These are phyloP conservation scores for Hypoxylon sp. DNA, from an alignment of 2,329 filamentous ascomycete species.

Conservation along the genomic window DNA sequence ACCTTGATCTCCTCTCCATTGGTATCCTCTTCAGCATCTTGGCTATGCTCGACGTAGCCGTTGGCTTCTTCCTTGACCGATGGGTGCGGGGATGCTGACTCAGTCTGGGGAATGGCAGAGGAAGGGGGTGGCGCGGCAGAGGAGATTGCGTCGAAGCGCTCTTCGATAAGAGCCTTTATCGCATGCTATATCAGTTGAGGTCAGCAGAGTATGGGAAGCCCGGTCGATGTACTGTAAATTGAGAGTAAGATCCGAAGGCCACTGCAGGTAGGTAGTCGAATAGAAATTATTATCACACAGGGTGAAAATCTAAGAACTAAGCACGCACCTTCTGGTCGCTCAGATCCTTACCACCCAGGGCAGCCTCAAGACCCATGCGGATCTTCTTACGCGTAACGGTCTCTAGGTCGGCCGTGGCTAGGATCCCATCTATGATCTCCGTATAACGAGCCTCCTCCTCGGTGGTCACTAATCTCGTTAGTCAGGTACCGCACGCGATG, in stretches of 20 bases:
- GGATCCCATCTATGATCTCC: constrained; percentile 72
- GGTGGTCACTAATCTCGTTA: constrained; percentile 60
- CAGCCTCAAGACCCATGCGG: constrained; percentile 68
- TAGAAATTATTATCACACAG: neutral
- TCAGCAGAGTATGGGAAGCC: constrained; percentile 10
- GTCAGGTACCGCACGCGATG: constrained; percentile 16
- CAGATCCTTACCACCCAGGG: constrained; percentile 70
- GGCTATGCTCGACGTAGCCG: constrained; percentile 51
- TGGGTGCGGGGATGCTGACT: constrained; percentile 44
- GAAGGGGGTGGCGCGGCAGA: constrained; percentile 58
- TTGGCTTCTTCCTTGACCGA: constrained; percentile 49
- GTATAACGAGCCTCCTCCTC: constrained; percentile 69
- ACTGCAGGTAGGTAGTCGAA: neutral
- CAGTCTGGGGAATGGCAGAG: constrained; percentile 36
- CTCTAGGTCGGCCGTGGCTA: constrained; percentile 70
- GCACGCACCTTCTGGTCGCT: constrained; percentile 70
- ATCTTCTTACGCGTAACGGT: constrained; percentile 77
- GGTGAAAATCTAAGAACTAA: neutral
- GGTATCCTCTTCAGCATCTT: constrained; percentile 52
- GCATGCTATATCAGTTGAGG: constrained; percentile 64
- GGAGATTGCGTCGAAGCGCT: constrained; percentile 79
- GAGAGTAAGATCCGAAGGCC: neutral
- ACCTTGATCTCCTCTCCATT: constrained; percentile 63
- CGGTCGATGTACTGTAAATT: neutral
- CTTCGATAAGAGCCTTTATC: constrained; percentile 80